Percentiles rank a stretch among this genome's conserved stretches.
These are phyloP conservation scores for Dissophora ornata DNA, from an alignment of 192 early-diverging fungal genomes.

Conservation along the genomic window DNA sequence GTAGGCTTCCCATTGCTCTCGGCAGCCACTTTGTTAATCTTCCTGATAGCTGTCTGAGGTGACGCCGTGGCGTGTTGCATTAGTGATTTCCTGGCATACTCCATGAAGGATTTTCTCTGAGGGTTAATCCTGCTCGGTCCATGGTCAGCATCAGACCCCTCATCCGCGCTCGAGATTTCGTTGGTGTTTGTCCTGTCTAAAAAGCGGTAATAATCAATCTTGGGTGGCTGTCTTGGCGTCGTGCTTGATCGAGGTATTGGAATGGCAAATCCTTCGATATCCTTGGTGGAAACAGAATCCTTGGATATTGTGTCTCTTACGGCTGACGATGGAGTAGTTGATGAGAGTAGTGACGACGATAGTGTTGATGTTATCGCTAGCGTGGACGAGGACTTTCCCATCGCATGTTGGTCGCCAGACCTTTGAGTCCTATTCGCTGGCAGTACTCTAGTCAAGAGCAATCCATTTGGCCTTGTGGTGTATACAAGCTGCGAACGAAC, in stretches of 20 bases:
- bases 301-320: too few relatives aligned
- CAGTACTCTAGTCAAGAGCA: slow-evolving; percentile 14
- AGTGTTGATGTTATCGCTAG: too few relatives aligned
- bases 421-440: neutral
- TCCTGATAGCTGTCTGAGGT: slow-evolving; percentile 17
- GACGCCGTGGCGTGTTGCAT: slow-evolving; percentile 26
- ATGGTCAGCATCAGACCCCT: slow-evolving; percentile 3
- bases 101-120: slow-evolving; percentile 12
- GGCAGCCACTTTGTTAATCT: slow-evolving; percentile 15
- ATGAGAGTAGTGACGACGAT: too few relatives aligned
- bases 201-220: neutral
- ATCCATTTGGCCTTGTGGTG: neutral
- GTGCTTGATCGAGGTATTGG: neutral
- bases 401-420: neutral
- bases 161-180: neutral
- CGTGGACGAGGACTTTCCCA: too few relatives aligned
- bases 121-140: too few relatives aligned
- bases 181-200: neutral
- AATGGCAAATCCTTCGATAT: neutral
- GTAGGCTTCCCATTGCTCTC: slow-evolving; percentile 16
- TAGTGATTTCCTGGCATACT: slow-evolving; percentile 35
- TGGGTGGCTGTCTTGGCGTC: neutral
- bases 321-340: too few relatives aligned
- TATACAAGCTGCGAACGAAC: too few relatives aligned
- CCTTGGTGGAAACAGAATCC: too few relatives aligned